Base-by-base conservation (phyloP, 2,329 filamentous ascomycete genomes). In the Zymoseptoria ardabiliae region DNA sequence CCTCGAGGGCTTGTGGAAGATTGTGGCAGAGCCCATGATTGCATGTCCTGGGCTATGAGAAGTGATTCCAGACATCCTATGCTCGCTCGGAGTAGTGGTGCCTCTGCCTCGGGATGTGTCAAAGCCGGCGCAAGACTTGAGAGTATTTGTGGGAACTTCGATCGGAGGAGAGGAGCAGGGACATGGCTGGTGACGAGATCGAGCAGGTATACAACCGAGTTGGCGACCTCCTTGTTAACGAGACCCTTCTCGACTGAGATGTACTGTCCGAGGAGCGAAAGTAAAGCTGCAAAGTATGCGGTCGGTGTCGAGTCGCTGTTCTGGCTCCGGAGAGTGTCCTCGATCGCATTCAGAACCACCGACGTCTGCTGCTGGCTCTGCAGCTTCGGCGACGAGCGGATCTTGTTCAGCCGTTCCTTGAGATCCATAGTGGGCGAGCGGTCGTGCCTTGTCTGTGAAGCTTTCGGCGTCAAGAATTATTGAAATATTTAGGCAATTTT, bases 41-140 rank as follows among this genome's bases (percentile, higher is more conserved):
- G 79, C 8, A 86, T 82, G 78, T 99, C 92, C 76, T 99, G 94
- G 2, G 91, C 91, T 20, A 95, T 76, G 54, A 99, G 81, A 53
- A 99, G 80, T n/a, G 90, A 90, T 76, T 97, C 93, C 48, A 99
- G 82, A 71, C 90, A 96, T 68, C 94, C 94, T 70, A 97, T 94
- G 10, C 91, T 94, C 0, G 92, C 88, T 69, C 90, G 82, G 58
- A 97, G 79, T 7, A 97, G 82, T 4, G 92, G 89, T 6, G 94
- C 91, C 75, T 97, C 93, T 62, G 90, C 89, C 68, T 94, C 89
- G 50, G 85, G 80, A 65, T 90, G 81, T 57, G 89, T 86, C 53
- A 99, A 81, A 11, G 92, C 88, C 1, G 93, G 92, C 20, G 90
- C 91, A 66, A 99, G 84, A 62, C 89, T 86, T 30, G 87, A 85